phyloP scores from a whole-genome alignment of 345 rosid genomes.

The Noccaea bulbosa region DNA sequence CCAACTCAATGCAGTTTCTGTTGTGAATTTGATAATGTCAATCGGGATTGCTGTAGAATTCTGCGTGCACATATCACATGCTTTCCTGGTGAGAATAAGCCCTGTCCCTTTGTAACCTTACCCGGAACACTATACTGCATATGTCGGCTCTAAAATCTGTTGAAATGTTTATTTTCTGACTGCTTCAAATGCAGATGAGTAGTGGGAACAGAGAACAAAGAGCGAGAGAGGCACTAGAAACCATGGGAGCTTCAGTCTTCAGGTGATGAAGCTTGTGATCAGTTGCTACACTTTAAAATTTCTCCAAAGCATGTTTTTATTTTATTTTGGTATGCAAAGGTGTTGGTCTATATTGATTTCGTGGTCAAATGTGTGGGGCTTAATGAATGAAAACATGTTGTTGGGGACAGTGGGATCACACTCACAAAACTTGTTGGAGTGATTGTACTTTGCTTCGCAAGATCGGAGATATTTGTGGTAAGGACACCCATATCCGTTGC shows the following conservation, averaged over 20 bases:
- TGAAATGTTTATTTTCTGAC: constrained; percentile 25
- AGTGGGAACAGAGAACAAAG: constrained; percentile 74
- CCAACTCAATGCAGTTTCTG: constrained; percentile 96
- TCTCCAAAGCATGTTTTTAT: background rate
- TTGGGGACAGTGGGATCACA: constrained; percentile 75
- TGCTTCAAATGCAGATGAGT: constrained; percentile 60
- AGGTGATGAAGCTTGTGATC: constrained; percentile 54
- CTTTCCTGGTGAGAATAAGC: constrained; percentile 73
- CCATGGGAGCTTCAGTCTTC: constrained; percentile 99
- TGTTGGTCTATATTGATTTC: constrained; percentile 22
- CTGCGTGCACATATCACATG: constrained; percentile 89
- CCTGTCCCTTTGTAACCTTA: constrained; percentile 33
- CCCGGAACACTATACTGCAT: constrained; percentile 26
- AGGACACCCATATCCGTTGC: constrained; percentile 30
- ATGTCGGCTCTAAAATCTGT: constrained; percentile 5
- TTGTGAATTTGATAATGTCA: constrained; percentile 91
- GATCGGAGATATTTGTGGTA: constrained; percentile 94
- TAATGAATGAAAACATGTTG: constrained; percentile 34
- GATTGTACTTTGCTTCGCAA: constrained; percentile 81
- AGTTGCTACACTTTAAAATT: constrained; percentile 2
- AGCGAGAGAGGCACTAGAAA: constrained; percentile 71
- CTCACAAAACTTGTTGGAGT: constrained; percentile 94
- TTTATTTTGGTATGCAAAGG: constrained; percentile 20
- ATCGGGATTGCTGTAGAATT: constrained; percentile 96
- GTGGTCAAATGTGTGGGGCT: constrained; percentile 33